Conservation (phyloP, 129 eudicot genomes). For the carrot (Daucus carota) region DH1_v3.0 NC_030385.2:36241001-36241500, state of each 20-base stretch:
- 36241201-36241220: neutral
- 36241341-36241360: neutral
- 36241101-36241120: neutral
- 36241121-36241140: neutral
- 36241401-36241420: neutral
- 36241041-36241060: neutral
- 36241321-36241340: neutral
- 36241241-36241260: neutral
- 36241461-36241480: constrained; percentile 5
- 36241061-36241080: constrained; percentile 4
- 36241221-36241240: neutral
- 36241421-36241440: neutral
- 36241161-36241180: neutral
- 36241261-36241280: neutral
- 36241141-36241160: neutral
- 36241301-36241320: neutral
- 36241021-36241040: constrained; percentile 22
- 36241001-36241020: constrained; percentile 29
- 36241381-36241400: constrained; percentile 5
- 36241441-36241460: constrained; percentile 5
- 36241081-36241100: neutral
- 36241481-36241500: constrained; percentile 3
- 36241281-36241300: neutral
- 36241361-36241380: neutral
- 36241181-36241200: neutral